A percentile compares a stretch with the other conserved stretches of the same genome.
Evolutionary conservation across 306 rosid species (phyloP).

Genomic region (Astragalus glycyphyllos): DNA sequence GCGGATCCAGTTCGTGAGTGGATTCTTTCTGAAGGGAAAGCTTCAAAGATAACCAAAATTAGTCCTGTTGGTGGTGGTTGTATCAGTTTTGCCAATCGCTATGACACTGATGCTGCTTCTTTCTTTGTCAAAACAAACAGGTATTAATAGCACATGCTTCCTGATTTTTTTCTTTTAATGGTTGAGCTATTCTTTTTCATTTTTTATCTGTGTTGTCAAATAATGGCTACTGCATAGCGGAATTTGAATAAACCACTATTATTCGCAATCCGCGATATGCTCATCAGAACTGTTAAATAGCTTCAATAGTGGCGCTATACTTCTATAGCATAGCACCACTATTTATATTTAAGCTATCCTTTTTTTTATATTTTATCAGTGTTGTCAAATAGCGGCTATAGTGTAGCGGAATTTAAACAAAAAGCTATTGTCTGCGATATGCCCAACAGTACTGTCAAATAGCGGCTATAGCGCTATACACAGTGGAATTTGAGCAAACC

Average conservation of each 20-base stretch:
- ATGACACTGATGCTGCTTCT: constrained; percentile 80
- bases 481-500: too few species aligned
- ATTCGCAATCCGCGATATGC: too few species aligned
- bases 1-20: constrained; percentile 88
- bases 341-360: background rate
- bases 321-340: too few species aligned
- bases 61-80: constrained; percentile 94
- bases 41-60: constrained; percentile 72
- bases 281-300: too few species aligned
- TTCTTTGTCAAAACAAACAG: constrained; percentile 97
- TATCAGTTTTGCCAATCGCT: constrained; percentile 80
- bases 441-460: too few species aligned
- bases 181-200: constrained; percentile 11
- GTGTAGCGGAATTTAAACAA: too few species aligned
- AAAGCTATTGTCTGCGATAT: too few species aligned
- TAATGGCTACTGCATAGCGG: too few species aligned
- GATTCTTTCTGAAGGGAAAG: constrained; percentile 88
- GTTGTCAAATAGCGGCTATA: background rate
- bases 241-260: too few species aligned
- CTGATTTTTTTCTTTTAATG: background rate
- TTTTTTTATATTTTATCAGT: constrained; percentile 8
- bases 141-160: constrained; percentile 39
- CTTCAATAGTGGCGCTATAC: too few species aligned
- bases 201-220: background rate
- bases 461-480: too few species aligned